phyloP scores from a whole-genome alignment of 1,284 basidiomycete genomes.

The Marasmius oreades region DNA sequence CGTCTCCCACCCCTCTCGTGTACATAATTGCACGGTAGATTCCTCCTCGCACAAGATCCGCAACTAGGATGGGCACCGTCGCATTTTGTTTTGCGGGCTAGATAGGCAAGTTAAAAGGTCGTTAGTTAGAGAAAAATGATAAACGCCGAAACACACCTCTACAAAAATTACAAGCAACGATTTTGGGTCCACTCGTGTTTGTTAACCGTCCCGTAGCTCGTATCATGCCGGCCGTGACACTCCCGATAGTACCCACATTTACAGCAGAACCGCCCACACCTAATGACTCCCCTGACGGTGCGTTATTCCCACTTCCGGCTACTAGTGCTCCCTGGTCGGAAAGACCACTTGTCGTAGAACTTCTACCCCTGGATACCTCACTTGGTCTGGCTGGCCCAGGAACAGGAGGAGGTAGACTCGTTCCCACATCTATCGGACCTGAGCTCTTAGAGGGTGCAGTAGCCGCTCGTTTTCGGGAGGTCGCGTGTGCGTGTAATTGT shows the following conservation, averaged over 20 bases:
- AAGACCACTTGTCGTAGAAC: background rate
- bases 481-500: background rate
- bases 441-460: background rate
- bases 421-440: background rate
- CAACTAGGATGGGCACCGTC: constrained; percentile 77
- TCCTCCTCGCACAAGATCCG: constrained; percentile 70
- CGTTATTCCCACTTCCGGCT: background rate
- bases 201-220: background rate
- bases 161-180: constrained; percentile 81
- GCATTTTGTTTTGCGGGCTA: constrained; percentile 81
- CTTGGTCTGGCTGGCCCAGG: background rate
- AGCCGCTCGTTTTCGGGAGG: background rate
- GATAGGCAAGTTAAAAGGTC: constrained; percentile 6
- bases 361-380: background rate
- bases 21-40: constrained; percentile 72
- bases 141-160: constrained; percentile 49
- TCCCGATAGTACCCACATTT: background rate
- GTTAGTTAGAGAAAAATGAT: constrained; percentile 10
- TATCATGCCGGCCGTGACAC: background rate
- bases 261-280: background rate
- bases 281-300: background rate
- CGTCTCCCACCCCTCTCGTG: constrained; percentile 41
- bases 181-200: constrained; percentile 20
- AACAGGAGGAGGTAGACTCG: background rate
- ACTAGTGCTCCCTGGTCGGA: background rate